Conservation (phyloP, 208 protist genomes). For the Leishmania lainsoni region DNA sequence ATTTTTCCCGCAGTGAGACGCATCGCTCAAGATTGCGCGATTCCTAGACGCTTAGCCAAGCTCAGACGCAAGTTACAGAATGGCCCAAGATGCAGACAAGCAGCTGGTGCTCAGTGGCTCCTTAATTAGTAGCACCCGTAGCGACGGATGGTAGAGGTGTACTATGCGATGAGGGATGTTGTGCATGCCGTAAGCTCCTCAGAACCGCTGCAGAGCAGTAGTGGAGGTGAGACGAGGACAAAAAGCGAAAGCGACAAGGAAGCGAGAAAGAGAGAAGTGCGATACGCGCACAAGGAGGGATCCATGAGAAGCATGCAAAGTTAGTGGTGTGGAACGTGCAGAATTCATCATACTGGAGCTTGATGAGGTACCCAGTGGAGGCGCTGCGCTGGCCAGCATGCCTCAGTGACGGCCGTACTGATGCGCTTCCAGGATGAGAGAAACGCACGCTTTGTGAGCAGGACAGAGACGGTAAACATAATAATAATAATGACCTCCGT, state of each 20-base stretch:
- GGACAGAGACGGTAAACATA: not conserved
- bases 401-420: not conserved
- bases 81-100: not conserved
- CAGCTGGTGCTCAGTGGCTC: not conserved
- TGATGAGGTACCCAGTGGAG: not conserved
- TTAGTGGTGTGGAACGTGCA: not conserved
- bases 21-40: slow-evolving; percentile 29
- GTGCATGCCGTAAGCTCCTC: not conserved
- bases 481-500: not conserved
- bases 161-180: not conserved
- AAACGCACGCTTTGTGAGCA: not conserved
- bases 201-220: not conserved
- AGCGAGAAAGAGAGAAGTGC: not conserved
- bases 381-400: not conserved
- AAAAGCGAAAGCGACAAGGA: slow-evolving; percentile 1
- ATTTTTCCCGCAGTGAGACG: slow-evolving; percentile 80
- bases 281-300: not conserved
- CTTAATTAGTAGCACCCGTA: too few species aligned
- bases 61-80: not conserved
- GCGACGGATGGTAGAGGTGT: not conserved
- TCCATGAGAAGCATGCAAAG: not conserved
- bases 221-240: not conserved
- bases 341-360: not conserved
- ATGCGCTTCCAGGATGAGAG: not conserved
- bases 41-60: not conserved